phyloP scores from a whole-genome alignment of 257 asterid species.

The Solanum chaucha region DNA sequence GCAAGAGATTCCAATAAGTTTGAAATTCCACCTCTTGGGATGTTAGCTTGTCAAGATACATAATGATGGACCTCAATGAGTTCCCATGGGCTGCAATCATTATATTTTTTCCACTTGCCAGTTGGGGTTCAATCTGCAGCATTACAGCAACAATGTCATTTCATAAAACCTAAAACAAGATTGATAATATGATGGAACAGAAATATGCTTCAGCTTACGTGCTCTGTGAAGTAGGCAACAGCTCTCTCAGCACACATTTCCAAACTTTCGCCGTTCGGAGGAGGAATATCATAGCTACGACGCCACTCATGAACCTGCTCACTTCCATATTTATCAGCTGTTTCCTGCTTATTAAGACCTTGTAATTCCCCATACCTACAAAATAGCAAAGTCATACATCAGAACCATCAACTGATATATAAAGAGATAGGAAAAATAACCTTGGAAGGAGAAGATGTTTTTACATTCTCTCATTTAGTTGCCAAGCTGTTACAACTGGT shows the following conservation, averaged over 20 bases:
- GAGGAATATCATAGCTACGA: slow-evolving; percentile 91
- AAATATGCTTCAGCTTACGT: slow-evolving; percentile 27
- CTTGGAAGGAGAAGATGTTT: neutral
- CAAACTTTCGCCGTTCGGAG: slow-evolving; percentile 97
- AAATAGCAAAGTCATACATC: neutral
- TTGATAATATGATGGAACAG: neutral
- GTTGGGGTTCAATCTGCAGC: slow-evolving; percentile 82
- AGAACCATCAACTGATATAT: neutral
- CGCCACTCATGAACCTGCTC: slow-evolving; percentile 96
- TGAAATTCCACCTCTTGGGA: slow-evolving; percentile 71
- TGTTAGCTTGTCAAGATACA: slow-evolving; percentile 93
- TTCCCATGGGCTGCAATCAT: slow-evolving; percentile 99
- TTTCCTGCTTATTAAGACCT: slow-evolving; percentile 95
- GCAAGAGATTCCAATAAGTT: neutral
- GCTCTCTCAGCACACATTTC: slow-evolving; percentile 99
- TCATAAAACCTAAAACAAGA: neutral
- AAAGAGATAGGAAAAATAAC: neutral
- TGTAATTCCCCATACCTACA: slow-evolving; percentile 94
- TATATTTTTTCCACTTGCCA: slow-evolving; percentile 62
- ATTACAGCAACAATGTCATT: slow-evolving; percentile 8
- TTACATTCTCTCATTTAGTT: slow-evolving; percentile 92
- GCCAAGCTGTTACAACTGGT: slow-evolving; percentile 98
- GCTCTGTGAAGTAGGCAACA: slow-evolving; percentile 80
- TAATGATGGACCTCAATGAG: slow-evolving; percentile 91
- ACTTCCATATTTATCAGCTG: slow-evolving; percentile 85